Evolutionary conservation across 345 rosid genomes (phyloP), one percentile per base, ranked within the genome.

Genomic region (Noccaea caerulescens): DNA sequence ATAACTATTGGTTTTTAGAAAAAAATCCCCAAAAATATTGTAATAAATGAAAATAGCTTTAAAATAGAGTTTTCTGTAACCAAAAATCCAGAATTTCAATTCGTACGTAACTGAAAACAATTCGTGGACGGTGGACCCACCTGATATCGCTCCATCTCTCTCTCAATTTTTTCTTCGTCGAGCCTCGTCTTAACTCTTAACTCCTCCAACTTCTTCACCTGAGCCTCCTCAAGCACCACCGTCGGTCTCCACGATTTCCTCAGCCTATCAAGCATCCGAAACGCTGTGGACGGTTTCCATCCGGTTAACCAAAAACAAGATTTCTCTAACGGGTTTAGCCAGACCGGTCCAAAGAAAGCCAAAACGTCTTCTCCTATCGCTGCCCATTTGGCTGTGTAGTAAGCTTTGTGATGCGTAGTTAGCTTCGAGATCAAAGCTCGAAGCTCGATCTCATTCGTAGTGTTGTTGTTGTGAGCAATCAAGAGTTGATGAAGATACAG

Each of bases 101-200:
- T 20, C 53, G 32, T 42, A 42, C 18, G 50, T 12, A 57, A 20
- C 37, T 10, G 30, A 27, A 27, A 46, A 46, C n/a, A 10, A 54
- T 32, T 54, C 9, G 0, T 20, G 23, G 23, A 20, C 23, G 23
- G 23, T 51, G 73, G 73, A 75, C 69, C 74, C 71, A 76, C 80
- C 72, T 93, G 97, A 71, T 86, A 92, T 70, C 97, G 78, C 81
- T 90, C 98, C 93, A 88, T 84, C 42, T 87, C 92, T 73, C 88
- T 80, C 72, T 93, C 97, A 61, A 76, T 85, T 65, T 73, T 88
- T 74, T 83, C 88, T 76, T 88, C 90, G 71, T 93, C 93, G 3
- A 76, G 37, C 79, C 78, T 83, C 30, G 85, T 81, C 83, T 72
- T 84, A 74, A 63, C 39, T 69, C 88, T 83, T 69, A 88, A 55